Evolutionary conservation across 495 filamentous ascomycete genomes (phyloP), one percentile per base, ranked within the genome.

Genomic region (Corynascus novoguineensis): DNA sequence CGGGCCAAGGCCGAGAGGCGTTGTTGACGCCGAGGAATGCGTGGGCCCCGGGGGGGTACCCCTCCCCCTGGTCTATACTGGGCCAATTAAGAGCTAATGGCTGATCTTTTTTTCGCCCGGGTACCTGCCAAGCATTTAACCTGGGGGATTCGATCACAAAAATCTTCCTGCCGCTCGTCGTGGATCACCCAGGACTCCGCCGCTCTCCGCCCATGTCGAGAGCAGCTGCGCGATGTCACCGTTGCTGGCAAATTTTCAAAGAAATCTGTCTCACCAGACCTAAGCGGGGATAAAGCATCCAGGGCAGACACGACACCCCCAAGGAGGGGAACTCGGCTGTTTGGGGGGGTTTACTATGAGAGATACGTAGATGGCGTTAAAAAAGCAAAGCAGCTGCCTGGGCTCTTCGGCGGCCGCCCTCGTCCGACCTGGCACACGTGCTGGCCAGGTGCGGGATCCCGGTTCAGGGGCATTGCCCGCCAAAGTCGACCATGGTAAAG

Each of bases 161-260:
- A 54, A 53, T 63, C 41, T 53, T 27, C 45, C 53, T 51, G 53
- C 57, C 47, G 46, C 47, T 62, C 37, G 57, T 53, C n/a, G 53
- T 50, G 60, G 55, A 14, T 53, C 54, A 38, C 32, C 49, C n/a
- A 7, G 35, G 35, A n/a, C 53, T 47, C 50, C 17, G 38, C 22
- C 35, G 22, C 15, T 5, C 37, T 8, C n/a, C 17, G 35, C 10
- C 41, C 22, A 51, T 57, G 64, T 62, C 61, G 56, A 60, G 34
- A 32, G 45, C 41, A 32, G 28, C 56, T 8, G 57, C 62, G 53
- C 64, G 62, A 67, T 67, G 64, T 67, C 37, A 67, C 64, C 56
- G 55, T 53, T 51, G 35, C 22, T 6, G 14, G 44, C 48, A 35
- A n/a, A 17, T 1, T 28, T 32, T 51, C 40, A 37, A 50, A 41